Evolutionary conservation across 768 basidiomycete genomes (phyloP).

Genomic region (Serendipita sp.): DNA sequence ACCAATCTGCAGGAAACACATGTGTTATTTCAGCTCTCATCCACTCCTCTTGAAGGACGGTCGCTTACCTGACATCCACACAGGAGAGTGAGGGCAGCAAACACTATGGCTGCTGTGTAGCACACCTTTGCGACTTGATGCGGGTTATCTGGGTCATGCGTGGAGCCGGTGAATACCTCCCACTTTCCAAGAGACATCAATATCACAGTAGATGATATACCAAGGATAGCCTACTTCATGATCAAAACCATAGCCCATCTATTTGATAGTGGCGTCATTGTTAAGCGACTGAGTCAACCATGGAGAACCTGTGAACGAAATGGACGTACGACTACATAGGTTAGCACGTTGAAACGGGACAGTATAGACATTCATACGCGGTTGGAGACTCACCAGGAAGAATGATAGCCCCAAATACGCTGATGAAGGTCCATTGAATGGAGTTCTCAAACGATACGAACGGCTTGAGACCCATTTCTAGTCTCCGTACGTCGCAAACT

Average conservation of each 20-base stretch:
- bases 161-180: constrained; percentile 24
- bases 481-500: neutral
- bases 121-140: constrained; percentile 5
- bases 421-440: constrained; percentile 19
- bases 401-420: constrained; percentile 22
- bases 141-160: constrained; percentile 22
- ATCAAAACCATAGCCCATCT: constrained; percentile 12
- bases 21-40: neutral
- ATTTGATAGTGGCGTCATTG: neutral
- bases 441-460: constrained; percentile 3
- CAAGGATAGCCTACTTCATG: neutral
- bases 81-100: constrained; percentile 22
- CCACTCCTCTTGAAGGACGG: neutral
- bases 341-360: neutral
- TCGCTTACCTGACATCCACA: constrained; percentile 24
- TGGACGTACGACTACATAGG: constrained; percentile 9
- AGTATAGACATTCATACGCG: neutral
- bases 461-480: constrained; percentile 6
- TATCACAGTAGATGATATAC: neutral
- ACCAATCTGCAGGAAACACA: neutral
- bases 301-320: neutral
- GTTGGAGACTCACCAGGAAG: constrained; percentile 14
- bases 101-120: constrained; percentile 24
- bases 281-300: neutral
- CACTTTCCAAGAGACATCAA: constrained; percentile 13